Conservation (phyloP, 306 rosid genomes). For the Vigna unguiculata region DNA sequence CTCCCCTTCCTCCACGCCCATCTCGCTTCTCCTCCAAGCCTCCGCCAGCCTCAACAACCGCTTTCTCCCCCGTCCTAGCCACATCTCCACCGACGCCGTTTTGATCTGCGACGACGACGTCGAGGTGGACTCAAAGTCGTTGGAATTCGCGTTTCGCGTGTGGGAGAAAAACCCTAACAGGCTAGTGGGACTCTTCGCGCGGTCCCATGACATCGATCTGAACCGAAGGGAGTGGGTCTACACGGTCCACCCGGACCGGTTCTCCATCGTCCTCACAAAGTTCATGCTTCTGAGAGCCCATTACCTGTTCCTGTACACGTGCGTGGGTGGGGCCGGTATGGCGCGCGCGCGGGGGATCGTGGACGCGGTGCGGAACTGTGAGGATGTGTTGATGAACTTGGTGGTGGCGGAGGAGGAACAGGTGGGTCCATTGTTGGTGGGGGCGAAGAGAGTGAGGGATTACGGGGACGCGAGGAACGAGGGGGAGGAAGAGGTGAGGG, state of each 20-base stretch:
- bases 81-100: slow-evolving; percentile 67
- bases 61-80: slow-evolving; percentile 65
- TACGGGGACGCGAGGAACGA: slow-evolving; percentile 78
- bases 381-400: slow-evolving; percentile 86
- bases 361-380: slow-evolving; percentile 70
- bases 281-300: slow-evolving; percentile 63
- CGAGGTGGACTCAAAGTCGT: slow-evolving; percentile 60
- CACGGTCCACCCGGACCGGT: slow-evolving; percentile 80
- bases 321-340: slow-evolving; percentile 64
- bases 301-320: slow-evolving; percentile 66
- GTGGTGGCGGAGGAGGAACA: slow-evolving; percentile 66
- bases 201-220: slow-evolving; percentile 82
- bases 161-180: slow-evolving; percentile 65
- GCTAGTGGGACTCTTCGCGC: slow-evolving; percentile 72
- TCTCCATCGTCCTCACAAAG: slow-evolving; percentile 84
- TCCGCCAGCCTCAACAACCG: slow-evolving; percentile 75
- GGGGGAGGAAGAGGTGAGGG: slow-evolving; percentile 41
- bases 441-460: slow-evolving; percentile 69
- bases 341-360: slow-evolving; percentile 60
- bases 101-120: slow-evolving; percentile 90
- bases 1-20: slow-evolving; percentile 44
- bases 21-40: slow-evolving; percentile 58
- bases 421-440: slow-evolving; percentile 75
- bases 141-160: slow-evolving; percentile 68
- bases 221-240: slow-evolving; percentile 76